Base-by-base conservation (phyloP, 345 rosid species). In the Salix brachista region DNA sequence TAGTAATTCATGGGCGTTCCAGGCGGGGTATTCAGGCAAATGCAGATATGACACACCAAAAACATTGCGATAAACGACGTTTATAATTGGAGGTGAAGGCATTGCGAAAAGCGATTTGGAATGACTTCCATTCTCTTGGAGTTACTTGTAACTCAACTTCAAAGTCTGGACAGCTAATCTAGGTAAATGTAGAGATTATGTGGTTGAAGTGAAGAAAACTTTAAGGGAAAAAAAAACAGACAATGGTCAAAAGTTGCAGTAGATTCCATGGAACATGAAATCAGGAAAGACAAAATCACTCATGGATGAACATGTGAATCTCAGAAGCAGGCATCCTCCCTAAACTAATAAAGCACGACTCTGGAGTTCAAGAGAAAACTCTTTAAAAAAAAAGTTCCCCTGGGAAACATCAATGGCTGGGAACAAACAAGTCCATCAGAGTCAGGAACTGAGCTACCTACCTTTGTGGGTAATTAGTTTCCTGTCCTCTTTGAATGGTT, bases 401-500 rank as follows among this genome's bases (percentile, higher is more conserved):
- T 1, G n/a, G 10, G n/a, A 19, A 52, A 6, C 58, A 52, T 19
- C 58, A 52, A 52, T 52, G 10, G 23, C 58, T 19, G 8, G n/a
- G 58, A 52, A 50, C 42, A 52, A 25, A 69, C 17, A 30, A 73
- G 17, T 39, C 1, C 52, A 23, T 32, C 37, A 21, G n/a, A 16
- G 66, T 23, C 66, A n/a, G 56, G 36, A 62, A 65, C 6, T 28
- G 11, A 76, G 74, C 78, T 87, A 90, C 72, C 89, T 85, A 60
- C 89, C 78, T 78, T 75, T 89, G 17, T 79, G n/a, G 32, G 69
- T 52, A 21, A 73, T 80, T 16, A 78, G 79, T 14, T 72, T 71
- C 61, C 62, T 83, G 73, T 91, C 95, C 87, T 93, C 97, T 89
- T 85, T 91, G 84, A 88, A 96, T 30, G 95, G 98, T 74, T 89